These are phyloP conservation scores for Fusarium scirpi DNA, from an alignment of 2,329 filamentous ascomycete species.

Conservation along the genomic window DNA sequence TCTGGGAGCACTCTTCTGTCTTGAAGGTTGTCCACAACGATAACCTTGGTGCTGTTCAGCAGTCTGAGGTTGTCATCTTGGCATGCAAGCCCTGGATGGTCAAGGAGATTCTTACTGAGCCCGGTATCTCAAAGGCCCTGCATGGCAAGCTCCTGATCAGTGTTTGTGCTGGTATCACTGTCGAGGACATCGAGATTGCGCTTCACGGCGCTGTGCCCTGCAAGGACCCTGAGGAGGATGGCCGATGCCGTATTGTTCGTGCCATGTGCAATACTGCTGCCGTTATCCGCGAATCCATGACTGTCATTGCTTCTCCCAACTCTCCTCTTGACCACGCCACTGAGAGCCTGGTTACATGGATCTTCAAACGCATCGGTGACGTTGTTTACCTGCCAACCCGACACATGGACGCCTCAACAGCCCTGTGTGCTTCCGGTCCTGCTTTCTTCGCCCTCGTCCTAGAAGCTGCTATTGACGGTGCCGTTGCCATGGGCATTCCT, in stretches of 20 bases:
- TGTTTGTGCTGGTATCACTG: slow-evolving; percentile 82
- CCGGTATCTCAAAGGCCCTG: slow-evolving; percentile 78
- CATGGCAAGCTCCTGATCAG: slow-evolving; percentile 84
- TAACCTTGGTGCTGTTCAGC: slow-evolving; percentile 74
- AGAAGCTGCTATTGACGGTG: slow-evolving; percentile 81
- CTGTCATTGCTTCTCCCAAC: slow-evolving; percentile 74
- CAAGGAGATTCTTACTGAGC: slow-evolving; percentile 72
- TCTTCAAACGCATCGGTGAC: slow-evolving; percentile 80
- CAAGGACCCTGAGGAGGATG: slow-evolving; percentile 59
- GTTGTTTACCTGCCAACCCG: slow-evolving; percentile 74
- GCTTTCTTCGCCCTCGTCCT: slow-evolving; percentile 82
- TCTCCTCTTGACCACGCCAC: slow-evolving; percentile 68
- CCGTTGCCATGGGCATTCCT: slow-evolving; percentile 82
- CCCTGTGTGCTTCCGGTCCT: slow-evolving; percentile 79
- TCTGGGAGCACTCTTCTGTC: slow-evolving; percentile 71
- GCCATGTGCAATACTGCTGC: slow-evolving; percentile 89
- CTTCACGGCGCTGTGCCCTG: slow-evolving; percentile 68
- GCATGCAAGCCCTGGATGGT: slow-evolving; percentile 85
- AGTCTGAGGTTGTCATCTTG: slow-evolving; percentile 80
- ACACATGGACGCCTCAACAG: slow-evolving; percentile 79
- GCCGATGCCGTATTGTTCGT: slow-evolving; percentile 74
- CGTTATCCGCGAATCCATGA: slow-evolving; percentile 84
- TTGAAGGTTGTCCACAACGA: slow-evolving; percentile 77
- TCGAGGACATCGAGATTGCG: slow-evolving; percentile 73
- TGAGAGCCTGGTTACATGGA: slow-evolving; percentile 75